Evolutionary conservation across 2,329 filamentous ascomycete genomes (phyloP), one percentile per base, ranked within the genome.

Genomic region (Orbilia brochopaga): DNA sequence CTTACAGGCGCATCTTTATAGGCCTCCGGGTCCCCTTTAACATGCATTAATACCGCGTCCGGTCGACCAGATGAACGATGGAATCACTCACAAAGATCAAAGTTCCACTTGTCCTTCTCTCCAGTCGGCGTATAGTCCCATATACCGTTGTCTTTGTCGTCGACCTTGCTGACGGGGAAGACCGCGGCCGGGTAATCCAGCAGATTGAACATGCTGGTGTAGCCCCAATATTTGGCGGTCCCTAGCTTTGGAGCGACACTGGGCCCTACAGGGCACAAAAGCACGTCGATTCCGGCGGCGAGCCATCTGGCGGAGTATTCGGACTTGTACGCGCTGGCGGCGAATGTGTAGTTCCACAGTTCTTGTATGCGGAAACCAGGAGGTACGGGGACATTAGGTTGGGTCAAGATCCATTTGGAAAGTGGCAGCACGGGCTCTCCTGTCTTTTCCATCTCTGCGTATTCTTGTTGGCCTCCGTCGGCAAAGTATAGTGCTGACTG

Each of bases 181-280:
- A 86, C 82, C 1, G 84, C 78, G 11, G 82, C 83, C 0, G 87
- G 85, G 77, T 88, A 89, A 77, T 90, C 87, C 0, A 90, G 82
- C 48, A 89, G 75, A 76, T 90, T 90, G 86, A 87, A 90, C 73
- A 87, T 83, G 0, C 83, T 80, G 0, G 86, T 88, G 74, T 90
- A 90, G 1, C 83, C 83, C 86, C 87, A 90, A 81, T 77, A 88
- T 75, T 67, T 81, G 79, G 73, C 85, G 78, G 73, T 86, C n/a
- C 42, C 59, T 17, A 46, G 51, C 82, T 69, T 83, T 79, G 82
- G 84, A 17, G 85, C 85, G 1, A 80, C 80, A 0, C 83, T 82
- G 1, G 85, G 85, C 0, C 83, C 84, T 0, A 81, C 83, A 0
- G 87, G 87, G 62, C 83, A 86, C 0, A 90, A 80, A 32, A 90